Evolutionary conservation across 345 rosid species (phyloP).

Genomic region (Heritiera fomes): DNA sequence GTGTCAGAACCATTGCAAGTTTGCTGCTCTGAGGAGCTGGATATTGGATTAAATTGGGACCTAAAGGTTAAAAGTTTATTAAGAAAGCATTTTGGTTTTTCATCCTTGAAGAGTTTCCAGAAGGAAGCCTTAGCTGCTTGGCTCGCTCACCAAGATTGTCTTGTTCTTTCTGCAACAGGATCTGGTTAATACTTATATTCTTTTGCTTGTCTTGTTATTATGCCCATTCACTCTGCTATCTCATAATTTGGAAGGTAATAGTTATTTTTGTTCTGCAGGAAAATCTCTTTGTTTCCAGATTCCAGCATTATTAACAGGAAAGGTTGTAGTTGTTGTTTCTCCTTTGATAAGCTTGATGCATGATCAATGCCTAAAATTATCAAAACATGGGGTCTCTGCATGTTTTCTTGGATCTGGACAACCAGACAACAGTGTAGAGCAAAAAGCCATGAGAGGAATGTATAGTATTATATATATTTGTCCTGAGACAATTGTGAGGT

Average conservation of each 20-base stretch:
- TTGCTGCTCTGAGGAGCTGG: conserved; percentile 34
- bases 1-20: conserved; percentile 24
- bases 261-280: conserved; percentile 46
- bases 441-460: conserved; percentile 85
- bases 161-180: conserved; percentile 92
- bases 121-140: conserved; percentile 79
- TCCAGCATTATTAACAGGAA: conserved; percentile 79
- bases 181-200: conserved; percentile 49
- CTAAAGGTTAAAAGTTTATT: conserved; percentile 45
- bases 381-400: conserved; percentile 74
- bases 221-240: neutral
- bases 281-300: conserved; percentile 91
- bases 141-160: conserved; percentile 71
- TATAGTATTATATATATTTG: conserved; percentile 82
- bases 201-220: conserved; percentile 11
- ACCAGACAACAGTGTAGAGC: conserved; percentile 73
- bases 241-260: neutral
- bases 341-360: conserved; percentile 97
- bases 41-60: conserved; percentile 58
- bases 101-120: conserved; percentile 68
- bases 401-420: conserved; percentile 98
- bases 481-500: conserved; percentile 82
- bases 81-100: conserved; percentile 59
- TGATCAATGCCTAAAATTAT: conserved; percentile 85
- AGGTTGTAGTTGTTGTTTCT: conserved; percentile 81